Evolutionary conservation across 2,329 filamentous ascomycete species (phyloP).

Genomic region (Xylogone sp.): DNA sequence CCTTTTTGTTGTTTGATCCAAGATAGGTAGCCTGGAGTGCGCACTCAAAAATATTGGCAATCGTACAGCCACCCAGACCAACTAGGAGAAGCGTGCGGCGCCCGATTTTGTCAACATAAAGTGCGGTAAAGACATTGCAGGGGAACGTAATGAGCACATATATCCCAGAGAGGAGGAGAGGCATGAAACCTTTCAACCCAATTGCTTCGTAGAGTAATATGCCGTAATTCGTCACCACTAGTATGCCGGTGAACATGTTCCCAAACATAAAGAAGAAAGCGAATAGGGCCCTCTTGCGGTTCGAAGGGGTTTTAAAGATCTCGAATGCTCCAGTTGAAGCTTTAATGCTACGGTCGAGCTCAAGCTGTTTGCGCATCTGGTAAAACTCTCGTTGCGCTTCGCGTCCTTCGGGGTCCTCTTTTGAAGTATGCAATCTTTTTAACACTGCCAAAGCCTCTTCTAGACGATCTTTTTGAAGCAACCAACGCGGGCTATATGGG

Average conservation of each 20-base stretch:
- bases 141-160: constrained; percentile 38
- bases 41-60: constrained; percentile 1
- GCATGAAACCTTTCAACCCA: constrained; percentile 33
- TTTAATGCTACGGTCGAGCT: constrained; percentile 4
- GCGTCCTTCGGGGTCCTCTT: background rate
- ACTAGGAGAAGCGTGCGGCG: constrained; percentile 5
- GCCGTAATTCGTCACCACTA: constrained; percentile 32
- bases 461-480: constrained; percentile 53
- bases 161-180: constrained; percentile 38
- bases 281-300: constrained; percentile 33
- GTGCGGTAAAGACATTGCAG: constrained; percentile 36
- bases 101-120: constrained; percentile 27
- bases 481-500: constrained; percentile 53
- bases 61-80: background rate
- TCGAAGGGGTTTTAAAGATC: constrained; percentile 32
- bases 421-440: constrained; percentile 45
- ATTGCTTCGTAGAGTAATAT: constrained; percentile 34
- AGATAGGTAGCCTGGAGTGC: constrained; percentile 3
- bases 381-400: constrained; percentile 4
- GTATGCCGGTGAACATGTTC: background rate
- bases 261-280: constrained; percentile 1
- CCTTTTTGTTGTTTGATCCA: constrained; percentile 2
- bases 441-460: constrained; percentile 53
- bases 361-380: constrained; percentile 10
- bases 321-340: background rate